Base-by-base conservation (phyloP, 1,284 basidiomycete genomes). In the Phellinidium pouzarii region DNA sequence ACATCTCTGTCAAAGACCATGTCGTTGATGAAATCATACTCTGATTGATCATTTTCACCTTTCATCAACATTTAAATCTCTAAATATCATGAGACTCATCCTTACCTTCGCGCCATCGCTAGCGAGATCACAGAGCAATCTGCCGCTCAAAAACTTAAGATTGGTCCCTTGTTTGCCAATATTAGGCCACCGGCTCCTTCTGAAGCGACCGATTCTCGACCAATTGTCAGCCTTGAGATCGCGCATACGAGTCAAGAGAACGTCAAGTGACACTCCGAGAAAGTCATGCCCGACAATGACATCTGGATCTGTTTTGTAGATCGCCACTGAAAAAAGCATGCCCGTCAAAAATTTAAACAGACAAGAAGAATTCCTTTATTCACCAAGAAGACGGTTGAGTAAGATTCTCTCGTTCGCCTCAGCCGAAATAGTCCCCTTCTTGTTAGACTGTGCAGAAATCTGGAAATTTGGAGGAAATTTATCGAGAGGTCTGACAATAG, bases 1-100 rank as follows among this genome's bases (percentile, higher is more conserved):
- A 92, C 91, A 97, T 98, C 68, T 99, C 96, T 7, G 91, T 94
- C 53, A 99, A 73, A 2, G 94, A 96, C 96, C 96, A 99, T 0
- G 95, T 98, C 23, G 87, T 96, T 9, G 91, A 99, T 17, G 84
- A 71, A 62, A 97, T 95, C 90, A 95, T 94, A 36, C 87, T 84
- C 90, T 93, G 58, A 19, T 31, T 37, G 7, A 26, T 20, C 49
- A 42, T 20, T 19, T 19, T 11, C 12, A 40, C 3, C n/a, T 14
- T 34, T 31, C 44, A 29, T 44, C 45, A 38, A 8, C 20, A 45
- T 43, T 17, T 43, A 23, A 26, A 11, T 23, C 31, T 17, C 20
- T 52, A 26, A 34, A 46, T n/a, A n/a, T n/a, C n/a, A 11, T 23
- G 20, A 56, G 73, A 6, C 8, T 1, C 11, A 27, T 11, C 7